A percentile compares a stretch with the other conserved stretches of the same genome.
Conservation (phyloP, 192 early-diverging fungal species). For the Coemansia reversa region DNA sequence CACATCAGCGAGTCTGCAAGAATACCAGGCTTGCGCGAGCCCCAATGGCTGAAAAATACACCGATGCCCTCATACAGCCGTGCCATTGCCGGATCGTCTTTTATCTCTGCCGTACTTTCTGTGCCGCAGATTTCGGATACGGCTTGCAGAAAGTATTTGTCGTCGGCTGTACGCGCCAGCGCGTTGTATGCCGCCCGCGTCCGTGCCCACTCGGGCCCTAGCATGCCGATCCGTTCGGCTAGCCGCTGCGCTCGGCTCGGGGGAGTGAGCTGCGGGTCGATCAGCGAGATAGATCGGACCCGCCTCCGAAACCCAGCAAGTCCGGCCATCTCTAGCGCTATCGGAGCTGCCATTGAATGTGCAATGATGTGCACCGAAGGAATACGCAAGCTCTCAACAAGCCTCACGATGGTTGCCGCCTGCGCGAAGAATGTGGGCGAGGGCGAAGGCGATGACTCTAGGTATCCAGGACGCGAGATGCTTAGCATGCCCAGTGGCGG, state of each 20-base stretch:
- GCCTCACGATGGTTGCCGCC: conserved; percentile 35
- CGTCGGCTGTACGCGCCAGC: conserved; percentile 37
- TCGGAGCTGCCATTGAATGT: conserved; percentile 37
- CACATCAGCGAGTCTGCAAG: conserved; percentile 35
- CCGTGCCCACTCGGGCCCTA: conserved; percentile 51
- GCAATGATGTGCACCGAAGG: conserved; percentile 44
- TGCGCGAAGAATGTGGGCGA: conserved; percentile 37
- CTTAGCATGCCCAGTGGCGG: conserved; percentile 46
- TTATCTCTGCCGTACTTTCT: conserved; percentile 36
- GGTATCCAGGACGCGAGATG: conserved; percentile 49
- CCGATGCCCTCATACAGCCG: conserved; percentile 51
- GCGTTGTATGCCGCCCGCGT: conserved; percentile 53
- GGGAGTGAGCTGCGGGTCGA: conserved; percentile 36
- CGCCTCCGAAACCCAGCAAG: conserved; percentile 48
- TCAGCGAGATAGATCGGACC: conserved; percentile 39
- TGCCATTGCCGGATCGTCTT: conserved; percentile 43
- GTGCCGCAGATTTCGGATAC: conserved; percentile 43
- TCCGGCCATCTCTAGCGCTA: conserved; percentile 49
- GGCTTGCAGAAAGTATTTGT: conserved; percentile 35
- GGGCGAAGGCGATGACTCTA: conserved; percentile 35
- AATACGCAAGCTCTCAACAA: conserved; percentile 48
- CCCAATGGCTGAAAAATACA: conserved; percentile 50
- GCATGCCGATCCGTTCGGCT: conserved; percentile 16
- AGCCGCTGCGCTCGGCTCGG: conserved; percentile 16
- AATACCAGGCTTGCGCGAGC: conserved; percentile 38